Base-by-base conservation (phyloP, 2,329 filamentous ascomycete genomes). In the Nannizzia gypsea region DNA sequence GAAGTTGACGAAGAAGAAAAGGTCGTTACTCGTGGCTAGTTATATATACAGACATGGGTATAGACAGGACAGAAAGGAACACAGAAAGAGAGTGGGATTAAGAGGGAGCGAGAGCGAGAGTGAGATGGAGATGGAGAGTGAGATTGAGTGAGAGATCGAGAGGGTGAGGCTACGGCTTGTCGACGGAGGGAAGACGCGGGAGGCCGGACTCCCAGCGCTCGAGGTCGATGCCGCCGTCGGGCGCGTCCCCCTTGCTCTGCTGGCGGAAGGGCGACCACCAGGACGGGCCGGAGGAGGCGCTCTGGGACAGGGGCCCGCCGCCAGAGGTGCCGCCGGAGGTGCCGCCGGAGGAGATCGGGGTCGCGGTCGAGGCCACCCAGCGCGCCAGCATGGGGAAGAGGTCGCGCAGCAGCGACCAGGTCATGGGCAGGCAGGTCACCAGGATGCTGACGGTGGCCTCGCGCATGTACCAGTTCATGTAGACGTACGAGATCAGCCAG, bases 401-500 rank as follows among this genome's bases (percentile, higher is more conserved):
- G 58, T 79, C 76, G 15, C 77, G 72, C 5, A 81, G 66, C 2
- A 81, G 71, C 1, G 78, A 78, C 78, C 78, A 81, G 11, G 78
- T 74, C 44, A 78, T 76, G 0, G 78, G 78, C 1, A 81, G 67
- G 60, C 80, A 81, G 62, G 78, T 79, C n/a, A 81, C 78, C 0
- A 80, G 69, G 28, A 77, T 67, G 31, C 72, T 73, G 15, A 75
- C 74, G 1, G 72, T 73, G 5, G 73, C 73, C 69, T 77, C 75
- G 11, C 75, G 73, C 67, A 76, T 74, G 63, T 77, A 78, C 76
- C 76, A 78, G 65, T 75, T 76, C 73, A 78, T 72, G 66, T 76
- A 74, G 59, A 73, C 67, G 62, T 74, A 74, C 40, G 72, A 73
- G 48, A 74, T 71, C 34, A 77, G 64, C 1, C 68, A 63, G 1